Percentiles rank a stretch among this genome's conserved stretches.
Evolutionary conservation across 345 rosid species (phyloP).

Genomic region (Clarkia xantiana): DNA sequence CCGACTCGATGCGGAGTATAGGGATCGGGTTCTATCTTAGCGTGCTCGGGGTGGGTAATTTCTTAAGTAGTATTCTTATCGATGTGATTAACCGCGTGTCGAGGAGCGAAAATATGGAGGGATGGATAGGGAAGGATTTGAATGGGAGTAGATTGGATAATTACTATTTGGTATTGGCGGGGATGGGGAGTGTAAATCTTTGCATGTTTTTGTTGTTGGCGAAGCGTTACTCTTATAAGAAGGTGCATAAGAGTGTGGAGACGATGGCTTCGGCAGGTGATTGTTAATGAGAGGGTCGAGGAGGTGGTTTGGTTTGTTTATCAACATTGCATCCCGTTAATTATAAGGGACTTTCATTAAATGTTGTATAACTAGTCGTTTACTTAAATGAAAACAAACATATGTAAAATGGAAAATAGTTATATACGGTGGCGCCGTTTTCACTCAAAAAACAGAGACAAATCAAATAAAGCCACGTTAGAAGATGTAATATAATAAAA

Average conservation of each 20-base stretch:
- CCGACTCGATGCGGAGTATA: conserved; percentile 52
- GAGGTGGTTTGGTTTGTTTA: too few relatives aligned
- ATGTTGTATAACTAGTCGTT: too few relatives aligned
- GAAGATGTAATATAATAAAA: too few relatives aligned
- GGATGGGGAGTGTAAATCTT: conserved; percentile 18
- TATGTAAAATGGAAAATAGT: too few relatives aligned
- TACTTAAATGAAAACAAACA: too few relatives aligned
- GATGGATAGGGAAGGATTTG: conserved; percentile 49
- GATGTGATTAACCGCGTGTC: conserved; percentile 20
- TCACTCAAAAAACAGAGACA: too few relatives aligned
- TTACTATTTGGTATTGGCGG: conserved; percentile 44
- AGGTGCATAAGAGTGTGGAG: conserved; percentile 13
- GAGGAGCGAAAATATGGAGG: conserved; percentile 4
- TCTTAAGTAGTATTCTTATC: conserved; percentile 31
- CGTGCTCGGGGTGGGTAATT: conserved; percentile 36
- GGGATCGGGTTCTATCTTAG: conserved; percentile 49
- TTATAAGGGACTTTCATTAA: too few relatives aligned
- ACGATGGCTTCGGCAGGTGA: too few relatives aligned
- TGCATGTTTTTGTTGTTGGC: conserved; percentile 21
- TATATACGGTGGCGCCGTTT: too few relatives aligned
- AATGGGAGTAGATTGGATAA: conserved; percentile 36
- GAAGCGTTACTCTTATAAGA: conserved; percentile 26
- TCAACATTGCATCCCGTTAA: too few relatives aligned
- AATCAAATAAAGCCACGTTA: too few relatives aligned
- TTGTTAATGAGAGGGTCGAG: too few relatives aligned